phyloP scores from a whole-genome alignment of 768 basidiomycete genomes.

The Boletus rubropictus region DNA sequence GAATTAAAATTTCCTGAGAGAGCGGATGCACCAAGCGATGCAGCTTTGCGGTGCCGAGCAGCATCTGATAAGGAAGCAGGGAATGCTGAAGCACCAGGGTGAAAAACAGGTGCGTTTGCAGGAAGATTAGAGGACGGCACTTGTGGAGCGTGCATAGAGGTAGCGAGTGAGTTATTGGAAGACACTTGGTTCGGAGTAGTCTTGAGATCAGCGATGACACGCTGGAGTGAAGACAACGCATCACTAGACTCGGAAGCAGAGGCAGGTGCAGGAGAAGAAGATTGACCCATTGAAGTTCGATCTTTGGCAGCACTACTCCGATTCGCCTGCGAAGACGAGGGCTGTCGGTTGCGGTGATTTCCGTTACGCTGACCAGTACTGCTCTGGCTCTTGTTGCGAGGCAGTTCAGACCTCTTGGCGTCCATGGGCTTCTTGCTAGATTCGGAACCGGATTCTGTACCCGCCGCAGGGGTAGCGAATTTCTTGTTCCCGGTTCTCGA shows the following conservation, averaged over 20 bases:
- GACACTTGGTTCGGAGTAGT: slow-evolving; percentile 52
- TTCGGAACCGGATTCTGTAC: slow-evolving; percentile 67
- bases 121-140: slow-evolving; percentile 46
- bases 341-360: slow-evolving; percentile 50
- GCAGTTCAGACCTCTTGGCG: slow-evolving; percentile 43
- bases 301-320: slow-evolving; percentile 49
- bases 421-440: slow-evolving; percentile 58
- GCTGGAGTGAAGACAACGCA: slow-evolving; percentile 82
- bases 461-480: slow-evolving; percentile 31
- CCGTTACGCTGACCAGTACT: slow-evolving; percentile 41
- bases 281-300: slow-evolving; percentile 35
- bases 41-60: slow-evolving; percentile 76
- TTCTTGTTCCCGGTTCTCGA: slow-evolving; percentile 68
- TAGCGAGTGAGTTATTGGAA: slow-evolving; percentile 35
- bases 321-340: slow-evolving; percentile 53
- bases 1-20: slow-evolving; percentile 59
- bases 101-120: slow-evolving; percentile 66
- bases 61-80: slow-evolving; percentile 42
- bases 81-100: slow-evolving; percentile 59
- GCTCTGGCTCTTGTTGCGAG: slow-evolving; percentile 51
- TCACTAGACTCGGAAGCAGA: slow-evolving; percentile 64
- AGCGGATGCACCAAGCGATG: slow-evolving; percentile 58
- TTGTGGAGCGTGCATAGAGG: slow-evolving; percentile 46
- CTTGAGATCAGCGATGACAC: slow-evolving; percentile 92
- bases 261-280: slow-evolving; percentile 43